Conservation (phyloP, 2,329 filamentous ascomycete genomes). For the Aureobasidium sp. region DNA sequence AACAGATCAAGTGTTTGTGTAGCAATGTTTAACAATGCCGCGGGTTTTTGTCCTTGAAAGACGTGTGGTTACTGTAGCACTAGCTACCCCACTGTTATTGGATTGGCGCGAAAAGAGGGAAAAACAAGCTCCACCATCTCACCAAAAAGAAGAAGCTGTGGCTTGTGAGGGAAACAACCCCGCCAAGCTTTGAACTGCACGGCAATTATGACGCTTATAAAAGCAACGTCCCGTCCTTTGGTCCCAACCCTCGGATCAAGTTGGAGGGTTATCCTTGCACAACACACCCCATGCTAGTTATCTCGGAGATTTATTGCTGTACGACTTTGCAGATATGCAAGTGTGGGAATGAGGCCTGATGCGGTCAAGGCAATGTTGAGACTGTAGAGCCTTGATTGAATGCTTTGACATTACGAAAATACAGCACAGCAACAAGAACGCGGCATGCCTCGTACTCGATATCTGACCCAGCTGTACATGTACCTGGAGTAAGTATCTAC, state of each 20-base stretch:
- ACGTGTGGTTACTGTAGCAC: not conserved
- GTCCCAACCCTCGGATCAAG: constrained; percentile 2
- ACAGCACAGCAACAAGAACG: not conserved
- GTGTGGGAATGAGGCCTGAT: not conserved
- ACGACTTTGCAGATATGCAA: constrained; percentile 1
- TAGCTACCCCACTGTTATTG: not conserved
- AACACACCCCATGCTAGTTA: not conserved
- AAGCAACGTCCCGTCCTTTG: not conserved
- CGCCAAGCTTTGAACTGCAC: not conserved
- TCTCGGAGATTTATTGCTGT: constrained; percentile 8
- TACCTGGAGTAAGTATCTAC: not conserved
- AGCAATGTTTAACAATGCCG: not conserved
- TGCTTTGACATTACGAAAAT: not conserved
- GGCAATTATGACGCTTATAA: constrained; percentile 8
- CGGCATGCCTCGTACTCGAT: not conserved
- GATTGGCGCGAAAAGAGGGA: not conserved
- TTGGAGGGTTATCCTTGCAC: constrained; percentile 7
- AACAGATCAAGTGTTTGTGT: not conserved
- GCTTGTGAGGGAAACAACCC: not conserved
- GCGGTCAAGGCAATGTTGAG: not conserved
- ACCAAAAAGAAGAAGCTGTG: not conserved
- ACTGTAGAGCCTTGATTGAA: not conserved
- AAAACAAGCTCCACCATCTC: not conserved
- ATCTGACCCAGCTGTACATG: not conserved
- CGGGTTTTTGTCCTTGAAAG: not conserved